These are phyloP conservation scores for Monosporascus sp. DNA, from an alignment of 2,329 filamentous ascomycete genomes.

Conservation along the genomic window DNA sequence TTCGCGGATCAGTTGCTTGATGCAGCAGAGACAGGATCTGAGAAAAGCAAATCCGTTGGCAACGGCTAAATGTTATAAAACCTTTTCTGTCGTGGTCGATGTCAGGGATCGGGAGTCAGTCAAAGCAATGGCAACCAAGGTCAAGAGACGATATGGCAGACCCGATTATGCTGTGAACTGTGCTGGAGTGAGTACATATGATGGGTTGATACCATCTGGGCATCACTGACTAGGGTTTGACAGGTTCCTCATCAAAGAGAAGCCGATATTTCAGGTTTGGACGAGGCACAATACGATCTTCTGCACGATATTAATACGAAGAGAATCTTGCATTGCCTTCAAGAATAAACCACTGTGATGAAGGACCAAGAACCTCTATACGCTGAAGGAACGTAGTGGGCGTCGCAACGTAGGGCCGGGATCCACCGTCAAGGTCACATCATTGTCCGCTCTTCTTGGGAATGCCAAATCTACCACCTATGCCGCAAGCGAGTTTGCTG, in stretches of 20 bases:
- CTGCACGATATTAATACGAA: conserved; percentile 15
- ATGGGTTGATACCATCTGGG: neutral
- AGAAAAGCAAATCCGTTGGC: conserved; percentile 9
- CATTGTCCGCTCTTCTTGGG: conserved; percentile 4
- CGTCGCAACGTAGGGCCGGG: conserved; percentile 12
- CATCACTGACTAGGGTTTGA: neutral
- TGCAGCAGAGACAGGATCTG: conserved; percentile 5
- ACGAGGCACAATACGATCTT: conserved; percentile 12
- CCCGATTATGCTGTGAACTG: conserved; percentile 7
- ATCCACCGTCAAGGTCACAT: conserved; percentile 14
- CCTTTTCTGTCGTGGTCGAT: conserved; percentile 8
- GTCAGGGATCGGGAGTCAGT: conserved; percentile 10
- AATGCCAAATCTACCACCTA: conserved; percentile 8
- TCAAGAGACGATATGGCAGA: neutral
- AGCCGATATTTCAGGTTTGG: conserved; percentile 2
- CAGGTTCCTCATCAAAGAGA: conserved; percentile 4
- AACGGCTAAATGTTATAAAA: conserved; percentile 6
- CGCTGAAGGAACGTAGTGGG: conserved; percentile 8
- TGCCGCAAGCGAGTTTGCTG: conserved; percentile 14
- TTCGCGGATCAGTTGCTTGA: conserved; percentile 10
- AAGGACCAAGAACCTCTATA: conserved; percentile 11
- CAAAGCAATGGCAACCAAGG: conserved; percentile 3
- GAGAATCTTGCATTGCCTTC: conserved; percentile 13
- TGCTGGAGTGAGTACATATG: conserved; percentile 1
- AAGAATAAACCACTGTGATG: conserved; percentile 14